phyloP scores from a whole-genome alignment of 257 asterid species.

The Rhazya stricta region DNA sequence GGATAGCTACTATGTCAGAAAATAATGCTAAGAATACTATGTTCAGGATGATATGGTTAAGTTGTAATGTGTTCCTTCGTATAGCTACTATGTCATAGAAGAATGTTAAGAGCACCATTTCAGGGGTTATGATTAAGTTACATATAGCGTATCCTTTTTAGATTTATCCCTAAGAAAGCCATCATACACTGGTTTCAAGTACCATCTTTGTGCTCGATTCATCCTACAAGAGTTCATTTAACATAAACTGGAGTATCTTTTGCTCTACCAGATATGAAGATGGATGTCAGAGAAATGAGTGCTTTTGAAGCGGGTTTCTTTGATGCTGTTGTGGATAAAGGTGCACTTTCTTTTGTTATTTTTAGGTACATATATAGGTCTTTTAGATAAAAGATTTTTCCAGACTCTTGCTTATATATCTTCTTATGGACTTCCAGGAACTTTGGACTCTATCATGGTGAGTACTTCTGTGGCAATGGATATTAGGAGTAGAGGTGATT shows the following conservation, averaged over 20 bases:
- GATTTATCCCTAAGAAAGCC: background rate
- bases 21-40: background rate
- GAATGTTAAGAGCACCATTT: background rate
- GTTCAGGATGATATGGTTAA: background rate
- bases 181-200: no score
- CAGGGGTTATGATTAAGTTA: background rate
- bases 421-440: constrained; percentile 45
- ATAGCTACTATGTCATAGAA: background rate
- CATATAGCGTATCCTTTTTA: background rate
- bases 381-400: constrained; percentile 2
- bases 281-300: constrained; percentile 72
- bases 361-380: background rate
- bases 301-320: constrained; percentile 45
- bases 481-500: constrained; percentile 14
- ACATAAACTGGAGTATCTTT: background rate
- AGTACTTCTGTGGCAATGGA: constrained; percentile 22
- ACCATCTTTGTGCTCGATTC: background rate
- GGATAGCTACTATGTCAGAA: background rate
- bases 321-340: constrained; percentile 67
- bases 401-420: constrained; percentile 35
- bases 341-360: constrained; percentile 24
- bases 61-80: no score
- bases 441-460: constrained; percentile 77
- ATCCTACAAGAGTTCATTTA: background rate
- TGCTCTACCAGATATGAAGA: constrained; percentile 52